Base-by-base conservation (phyloP, 2,329 filamentous ascomycete genomes). In the Pseudogymnoascus sp. region DNA sequence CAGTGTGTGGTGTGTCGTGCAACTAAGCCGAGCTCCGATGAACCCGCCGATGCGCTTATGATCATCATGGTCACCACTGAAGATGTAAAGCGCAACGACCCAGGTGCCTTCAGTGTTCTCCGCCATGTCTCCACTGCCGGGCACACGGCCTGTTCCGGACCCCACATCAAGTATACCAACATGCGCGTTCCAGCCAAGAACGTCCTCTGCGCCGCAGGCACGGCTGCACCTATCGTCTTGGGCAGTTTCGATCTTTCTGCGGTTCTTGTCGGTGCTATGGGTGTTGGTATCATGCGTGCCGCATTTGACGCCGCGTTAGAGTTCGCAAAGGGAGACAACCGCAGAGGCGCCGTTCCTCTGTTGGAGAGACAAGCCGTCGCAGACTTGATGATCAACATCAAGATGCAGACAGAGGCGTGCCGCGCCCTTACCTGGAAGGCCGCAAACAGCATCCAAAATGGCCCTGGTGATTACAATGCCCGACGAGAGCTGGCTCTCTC, bases 221-320 rank as follows among this genome's bases (percentile, higher is more conserved):
- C 74, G 31, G 82, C 77, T 2, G 77, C 76, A 0, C 67, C 74
- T 10, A 65, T 82, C 2, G 76, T 81, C 0, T 75, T 76, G 14
- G 67, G 70, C 18, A 73, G 77, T 0, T 82, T 84, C 62, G 78
- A 78, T 3, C 56, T 64, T 28, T 64, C 59, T 11, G 81, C 81
- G 1, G 77, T 78, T 1, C 73, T 85, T 0, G 82, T 84, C 0
- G 81, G 81, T 1, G 81, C 82, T 2, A 84, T 85, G 78, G 75
- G 75, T 8, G 79, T 81, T 0, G 80, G 81, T 1, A 72, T 84
- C 42, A 82, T 83, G 80, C 76, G 82, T 0, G 77, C 78, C 0
- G 77, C 78, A 0, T 85, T 84, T 66, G 81, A 83, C 12, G 76
- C 76, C 0, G 81, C 81, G 1, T 70, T 85, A 1, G 66, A 68